These are phyloP conservation scores for Vaccinium myrtillus DNA, from an alignment of 148 eudicot species.

Conservation along the genomic window DNA sequence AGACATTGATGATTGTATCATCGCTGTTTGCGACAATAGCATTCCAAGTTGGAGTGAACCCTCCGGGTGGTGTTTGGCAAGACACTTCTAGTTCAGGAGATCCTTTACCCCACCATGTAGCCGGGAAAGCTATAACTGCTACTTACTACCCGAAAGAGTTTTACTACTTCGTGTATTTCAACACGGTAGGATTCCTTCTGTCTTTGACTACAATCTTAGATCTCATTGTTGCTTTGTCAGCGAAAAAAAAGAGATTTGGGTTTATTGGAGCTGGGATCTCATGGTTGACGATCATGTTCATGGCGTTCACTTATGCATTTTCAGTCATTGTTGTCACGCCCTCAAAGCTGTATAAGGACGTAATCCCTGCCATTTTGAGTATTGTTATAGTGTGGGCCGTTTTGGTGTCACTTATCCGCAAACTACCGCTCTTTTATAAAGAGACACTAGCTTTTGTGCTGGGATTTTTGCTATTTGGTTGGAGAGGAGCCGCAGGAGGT, in stretches of 20 bases:
- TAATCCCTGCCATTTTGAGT: too few species aligned
- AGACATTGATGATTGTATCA: background rate
- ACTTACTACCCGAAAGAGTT: conserved; percentile 5
- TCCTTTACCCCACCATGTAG: too few species aligned
- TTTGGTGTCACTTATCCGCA: too few species aligned
- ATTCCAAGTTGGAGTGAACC: background rate
- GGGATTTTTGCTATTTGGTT: too few species aligned
- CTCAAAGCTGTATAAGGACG: too few species aligned
- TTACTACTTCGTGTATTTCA: background rate
- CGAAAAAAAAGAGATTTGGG: background rate
- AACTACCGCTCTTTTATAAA: too few species aligned
- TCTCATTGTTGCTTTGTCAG: background rate
- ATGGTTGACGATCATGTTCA: conserved; percentile 4
- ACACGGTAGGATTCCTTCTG: conserved; percentile 19
- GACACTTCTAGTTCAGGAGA: background rate
- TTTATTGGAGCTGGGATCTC: background rate
- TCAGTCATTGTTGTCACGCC: background rate
- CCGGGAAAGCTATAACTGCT: conserved; percentile 18
- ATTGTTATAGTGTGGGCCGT: background rate
- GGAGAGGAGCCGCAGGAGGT: too few species aligned
- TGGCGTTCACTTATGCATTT: background rate
- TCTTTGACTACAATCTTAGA: conserved; percentile 2
- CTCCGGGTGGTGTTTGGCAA: background rate
- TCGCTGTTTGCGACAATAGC: background rate
- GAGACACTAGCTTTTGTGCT: too few species aligned